Evolutionary conservation across 2,329 filamentous ascomycete species (phyloP), one percentile per base, ranked within the genome.

Genomic region (Byssochlamys sp.): DNA sequence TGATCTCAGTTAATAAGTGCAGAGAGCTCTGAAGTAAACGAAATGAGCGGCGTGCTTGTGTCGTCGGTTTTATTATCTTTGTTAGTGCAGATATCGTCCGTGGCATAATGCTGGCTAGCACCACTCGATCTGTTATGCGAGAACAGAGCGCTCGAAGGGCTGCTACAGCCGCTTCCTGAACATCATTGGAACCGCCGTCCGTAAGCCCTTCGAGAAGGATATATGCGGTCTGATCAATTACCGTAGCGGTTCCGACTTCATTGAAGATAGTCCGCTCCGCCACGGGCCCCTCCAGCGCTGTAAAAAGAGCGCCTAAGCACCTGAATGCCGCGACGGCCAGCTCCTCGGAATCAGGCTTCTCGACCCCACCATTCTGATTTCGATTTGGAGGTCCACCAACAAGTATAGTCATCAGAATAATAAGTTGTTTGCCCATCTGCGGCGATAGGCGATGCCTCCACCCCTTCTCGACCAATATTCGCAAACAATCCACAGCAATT

Each of bases 101-200:
- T 0, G 95, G 94, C 49, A 97, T 79, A 66, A 99, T 94, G 60
- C 84, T 91, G 9, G 90, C 89, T 57, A 95, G 77, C 2, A 89
- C 84, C n/a, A 88, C 81, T 52, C 81, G 82, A 65, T 94, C 87
- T 55, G 81, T 84, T 50, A 96, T 79, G 25, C 84, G 82, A 5
- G 71, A 67, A 62, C 85, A 83, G 6, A 94, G 75, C 0, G 82
- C 76, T 54, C 82, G 75, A 1, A 96, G 69, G 5, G 88, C 84
- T 11, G 77, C 72, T 2, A 90, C 76, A 4, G 90, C 88, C 62
- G 87, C 82, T 4, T 87, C 69, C 67, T 92, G 91, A 24, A 92
- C 81, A n/a, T 81, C 78, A 39, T 83, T 75, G 0, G 86, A 88
- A 10, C 77, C 75, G 1, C 84, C 85, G 53, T 87, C 81, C 0